Percentiles rank a stretch among this genome's conserved stretches.
These are phyloP conservation scores for Silene conica DNA, from an alignment of 148 eudicot genomes.

Conservation along the genomic window DNA sequence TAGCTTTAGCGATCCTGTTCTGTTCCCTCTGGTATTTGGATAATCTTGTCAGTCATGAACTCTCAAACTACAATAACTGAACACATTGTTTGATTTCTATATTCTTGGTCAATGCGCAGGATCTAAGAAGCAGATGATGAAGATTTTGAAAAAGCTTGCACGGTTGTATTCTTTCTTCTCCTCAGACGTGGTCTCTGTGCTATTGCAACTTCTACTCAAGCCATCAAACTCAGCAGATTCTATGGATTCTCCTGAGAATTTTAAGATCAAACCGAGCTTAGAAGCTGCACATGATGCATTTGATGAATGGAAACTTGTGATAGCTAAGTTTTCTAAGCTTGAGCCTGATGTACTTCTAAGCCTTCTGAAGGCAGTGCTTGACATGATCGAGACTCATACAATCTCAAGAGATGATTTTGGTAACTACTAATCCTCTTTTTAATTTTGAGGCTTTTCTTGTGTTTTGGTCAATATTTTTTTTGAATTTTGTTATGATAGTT, in stretches of 20 bases:
- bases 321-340: conserved; percentile 57
- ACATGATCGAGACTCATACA: conserved; percentile 53
- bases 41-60: background rate
- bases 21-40: background rate
- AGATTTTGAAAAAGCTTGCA: conserved; percentile 43
- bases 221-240: conserved; percentile 39
- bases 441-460: background rate
- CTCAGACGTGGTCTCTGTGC: conserved; percentile 51
- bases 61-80: background rate
- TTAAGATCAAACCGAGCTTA: conserved; percentile 29
- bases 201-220: conserved; percentile 59
- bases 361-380: conserved; percentile 57
- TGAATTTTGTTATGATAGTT: background rate
- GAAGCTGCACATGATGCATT: conserved; percentile 36
- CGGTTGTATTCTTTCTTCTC: conserved; percentile 68
- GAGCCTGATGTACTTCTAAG: conserved; percentile 62
- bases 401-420: conserved; percentile 42
- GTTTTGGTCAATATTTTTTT: conserved; percentile 1
- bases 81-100: background rate
- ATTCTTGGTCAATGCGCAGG: conserved; percentile 39
- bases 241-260: conserved; percentile 27
- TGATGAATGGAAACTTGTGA: conserved; percentile 77
- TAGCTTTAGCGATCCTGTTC: background rate
- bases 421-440: conserved; percentile 25
- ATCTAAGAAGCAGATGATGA: conserved; percentile 51